A percentile compares a stretch with the other conserved stretches of the same genome.
Evolutionary conservation across 2,329 filamentous ascomycete species (phyloP).

Genomic region (Lecanicillium sp.): DNA sequence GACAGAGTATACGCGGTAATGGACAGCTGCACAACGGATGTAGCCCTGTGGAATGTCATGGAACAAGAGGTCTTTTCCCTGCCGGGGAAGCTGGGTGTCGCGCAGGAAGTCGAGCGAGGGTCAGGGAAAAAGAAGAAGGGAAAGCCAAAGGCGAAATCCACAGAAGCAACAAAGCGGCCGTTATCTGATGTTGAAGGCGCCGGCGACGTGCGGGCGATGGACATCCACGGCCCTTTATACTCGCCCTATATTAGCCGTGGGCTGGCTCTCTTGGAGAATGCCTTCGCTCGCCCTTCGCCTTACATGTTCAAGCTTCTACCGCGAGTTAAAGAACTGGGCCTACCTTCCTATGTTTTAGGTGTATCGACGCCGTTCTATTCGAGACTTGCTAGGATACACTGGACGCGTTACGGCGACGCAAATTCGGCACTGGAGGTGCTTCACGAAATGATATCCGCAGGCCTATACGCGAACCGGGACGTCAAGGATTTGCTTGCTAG

Average conservation of each 20-base stretch:
- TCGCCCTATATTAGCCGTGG: conserved; percentile 52
- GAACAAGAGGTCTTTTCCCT: conserved; percentile 59
- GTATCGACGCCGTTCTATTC: conserved; percentile 65
- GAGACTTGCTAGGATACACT: conserved; percentile 53
- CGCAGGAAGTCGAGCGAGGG: conserved; percentile 14
- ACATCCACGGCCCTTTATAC: conserved; percentile 57
- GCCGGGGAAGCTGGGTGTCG: conserved; percentile 47
- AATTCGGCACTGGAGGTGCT: conserved; percentile 46
- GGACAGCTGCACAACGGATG: conserved; percentile 48
- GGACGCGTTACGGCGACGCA: conserved; percentile 53
- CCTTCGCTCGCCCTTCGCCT: conserved; percentile 50
- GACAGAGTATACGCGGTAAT: conserved; percentile 47
- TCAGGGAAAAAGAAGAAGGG: conserved; percentile 2
- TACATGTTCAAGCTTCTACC: conserved; percentile 56
- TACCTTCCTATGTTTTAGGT: conserved; percentile 64
- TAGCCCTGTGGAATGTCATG: conserved; percentile 59
- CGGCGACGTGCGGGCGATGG: conserved; percentile 34
- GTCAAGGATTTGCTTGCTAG: conserved; percentile 17
- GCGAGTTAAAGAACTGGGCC: conserved; percentile 58
- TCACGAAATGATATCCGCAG: conserved; percentile 58
- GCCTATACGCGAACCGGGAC: conserved; percentile 46
- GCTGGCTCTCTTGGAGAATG: conserved; percentile 46
- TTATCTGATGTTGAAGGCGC: neutral
- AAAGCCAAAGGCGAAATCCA: neutral
- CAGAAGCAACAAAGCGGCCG: neutral